A percentile compares a stretch with the other conserved stretches of the same genome.
Evolutionary conservation across 371 early-diverging fungal species (phyloP).

Genomic region (Zychaea mexicana): DNA sequence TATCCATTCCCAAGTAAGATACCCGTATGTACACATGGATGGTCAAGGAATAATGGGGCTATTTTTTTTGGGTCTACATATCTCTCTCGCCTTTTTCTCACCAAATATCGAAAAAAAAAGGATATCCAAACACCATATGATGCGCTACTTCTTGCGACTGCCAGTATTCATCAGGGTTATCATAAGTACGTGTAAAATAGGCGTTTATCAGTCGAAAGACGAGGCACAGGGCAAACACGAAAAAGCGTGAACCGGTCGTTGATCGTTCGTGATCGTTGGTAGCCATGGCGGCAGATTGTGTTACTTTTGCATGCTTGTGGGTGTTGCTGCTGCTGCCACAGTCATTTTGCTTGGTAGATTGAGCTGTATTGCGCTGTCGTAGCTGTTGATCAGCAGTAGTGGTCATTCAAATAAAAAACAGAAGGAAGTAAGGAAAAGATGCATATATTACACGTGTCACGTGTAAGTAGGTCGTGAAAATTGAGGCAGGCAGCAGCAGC

Average conservation of each 20-base stretch:
- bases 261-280: slow-evolving; percentile 11
- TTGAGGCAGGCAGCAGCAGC: neutral
- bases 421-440: too few relatives aligned
- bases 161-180: slow-evolving; percentile 92
- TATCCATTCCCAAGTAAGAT: slow-evolving; percentile 93
- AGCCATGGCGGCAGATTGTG: neutral
- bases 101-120: slow-evolving; percentile 23
- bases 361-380: too few relatives aligned
- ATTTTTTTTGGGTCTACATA: too few relatives aligned
- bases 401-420: too few relatives aligned
- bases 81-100: neutral
- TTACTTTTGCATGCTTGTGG: neutral
- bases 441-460: too few relatives aligned
- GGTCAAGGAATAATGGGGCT: slow-evolving; percentile 29
- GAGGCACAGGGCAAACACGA: slow-evolving; percentile 50
- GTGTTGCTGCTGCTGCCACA: neutral
- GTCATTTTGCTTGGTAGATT: neutral
- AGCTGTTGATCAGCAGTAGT: too few relatives aligned
- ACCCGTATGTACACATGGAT: slow-evolving; percentile 61
- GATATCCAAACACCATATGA: slow-evolving; percentile 72
- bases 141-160: slow-evolving; percentile 90
- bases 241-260: slow-evolving; percentile 19
- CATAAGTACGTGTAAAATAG: slow-evolving; percentile 67
- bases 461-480: too few relatives aligned
- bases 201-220: slow-evolving; percentile 69